Percentiles rank a stretch among this genome's conserved stretches.
Evolutionary conservation across 768 basidiomycete species (phyloP).

Genomic region (Tulasnella sp.): DNA sequence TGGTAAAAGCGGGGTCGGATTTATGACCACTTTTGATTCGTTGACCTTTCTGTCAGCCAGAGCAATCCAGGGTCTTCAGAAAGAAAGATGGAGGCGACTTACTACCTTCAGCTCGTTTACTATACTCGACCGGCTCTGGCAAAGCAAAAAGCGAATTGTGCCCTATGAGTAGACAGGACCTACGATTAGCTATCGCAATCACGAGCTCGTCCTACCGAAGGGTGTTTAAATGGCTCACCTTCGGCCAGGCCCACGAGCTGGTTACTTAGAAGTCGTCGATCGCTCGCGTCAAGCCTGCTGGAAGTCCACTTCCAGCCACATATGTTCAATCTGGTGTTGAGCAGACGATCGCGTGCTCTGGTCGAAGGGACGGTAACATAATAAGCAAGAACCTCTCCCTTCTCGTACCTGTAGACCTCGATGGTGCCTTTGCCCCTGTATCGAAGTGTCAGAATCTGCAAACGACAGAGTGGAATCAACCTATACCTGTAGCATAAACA

Average conservation of each 20-base stretch:
- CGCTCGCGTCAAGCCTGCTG: neutral
- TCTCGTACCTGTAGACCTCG: neutral
- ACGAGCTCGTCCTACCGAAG: too few species aligned
- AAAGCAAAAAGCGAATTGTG: too few species aligned
- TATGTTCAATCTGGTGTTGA: neutral
- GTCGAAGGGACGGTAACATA: neutral
- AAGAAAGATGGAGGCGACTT: too few species aligned
- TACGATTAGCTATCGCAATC: too few species aligned
- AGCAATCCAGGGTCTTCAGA: too few species aligned
- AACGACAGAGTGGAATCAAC: neutral
- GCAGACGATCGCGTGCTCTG: neutral
- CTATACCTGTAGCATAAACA: neutral
- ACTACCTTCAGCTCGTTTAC: too few species aligned
- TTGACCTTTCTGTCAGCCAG: too few species aligned
- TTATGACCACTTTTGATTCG: neutral
- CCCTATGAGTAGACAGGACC: too few species aligned
- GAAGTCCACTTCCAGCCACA: neutral
- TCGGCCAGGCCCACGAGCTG: neutral
- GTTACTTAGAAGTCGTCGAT: neutral
- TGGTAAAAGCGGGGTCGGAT: neutral
- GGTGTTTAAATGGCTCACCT: neutral
- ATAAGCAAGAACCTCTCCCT: neutral
- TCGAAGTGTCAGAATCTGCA: neutral
- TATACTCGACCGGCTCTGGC: too few species aligned
- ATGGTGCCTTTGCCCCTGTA: neutral